Evolutionary conservation across 495 filamentous ascomycete species (phyloP).

Genomic region (Parmelia sp.): DNA sequence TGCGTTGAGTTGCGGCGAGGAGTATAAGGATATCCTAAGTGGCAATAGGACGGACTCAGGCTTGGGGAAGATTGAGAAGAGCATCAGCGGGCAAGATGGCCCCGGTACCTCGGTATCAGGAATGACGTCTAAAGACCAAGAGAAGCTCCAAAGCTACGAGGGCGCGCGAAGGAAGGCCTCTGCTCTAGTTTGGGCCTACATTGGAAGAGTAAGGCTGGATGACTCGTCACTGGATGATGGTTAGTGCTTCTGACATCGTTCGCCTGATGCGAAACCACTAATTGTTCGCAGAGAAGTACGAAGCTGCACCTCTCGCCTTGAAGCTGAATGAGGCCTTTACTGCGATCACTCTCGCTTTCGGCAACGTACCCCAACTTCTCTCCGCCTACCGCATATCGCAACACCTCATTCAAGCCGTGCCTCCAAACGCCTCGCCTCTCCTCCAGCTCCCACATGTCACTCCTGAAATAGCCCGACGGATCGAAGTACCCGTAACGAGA

Average conservation of each 20-base stretch:
- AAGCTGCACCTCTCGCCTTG: slow-evolving; percentile 80
- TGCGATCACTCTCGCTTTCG: slow-evolving; percentile 80
- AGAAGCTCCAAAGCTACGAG: slow-evolving; percentile 61
- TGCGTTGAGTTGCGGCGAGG: slow-evolving; percentile 74
- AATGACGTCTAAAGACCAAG: slow-evolving; percentile 62
- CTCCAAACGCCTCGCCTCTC: slow-evolving; percentile 77
- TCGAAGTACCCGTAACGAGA: slow-evolving; percentile 67
- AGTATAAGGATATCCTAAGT: slow-evolving; percentile 66
- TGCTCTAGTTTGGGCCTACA: slow-evolving; percentile 87
- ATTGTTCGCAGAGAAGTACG: slow-evolving; percentile 51
- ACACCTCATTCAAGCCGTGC: slow-evolving; percentile 79
- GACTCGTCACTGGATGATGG: slow-evolving; percentile 66
- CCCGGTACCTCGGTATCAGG: slow-evolving; percentile 45
- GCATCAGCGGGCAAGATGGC: slow-evolving; percentile 55
- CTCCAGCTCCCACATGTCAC: slow-evolving; percentile 90
- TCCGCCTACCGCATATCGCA: slow-evolving; percentile 77
- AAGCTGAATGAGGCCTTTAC: slow-evolving; percentile 78
- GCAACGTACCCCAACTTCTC: slow-evolving; percentile 73
- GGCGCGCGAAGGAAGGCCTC: slow-evolving; percentile 76
- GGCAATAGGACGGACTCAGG: slow-evolving; percentile 69
- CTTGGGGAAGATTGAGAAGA: slow-evolving; percentile 72
- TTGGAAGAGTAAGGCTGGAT: slow-evolving; percentile 74
- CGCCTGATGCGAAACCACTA: slow-evolving; percentile 2
- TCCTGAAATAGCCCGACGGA: slow-evolving; percentile 59
- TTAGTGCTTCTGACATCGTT: slow-evolving; percentile 38